phyloP scores from a whole-genome alignment of 495 filamentous ascomycete genomes.

The Penicillium pulvis region DNA sequence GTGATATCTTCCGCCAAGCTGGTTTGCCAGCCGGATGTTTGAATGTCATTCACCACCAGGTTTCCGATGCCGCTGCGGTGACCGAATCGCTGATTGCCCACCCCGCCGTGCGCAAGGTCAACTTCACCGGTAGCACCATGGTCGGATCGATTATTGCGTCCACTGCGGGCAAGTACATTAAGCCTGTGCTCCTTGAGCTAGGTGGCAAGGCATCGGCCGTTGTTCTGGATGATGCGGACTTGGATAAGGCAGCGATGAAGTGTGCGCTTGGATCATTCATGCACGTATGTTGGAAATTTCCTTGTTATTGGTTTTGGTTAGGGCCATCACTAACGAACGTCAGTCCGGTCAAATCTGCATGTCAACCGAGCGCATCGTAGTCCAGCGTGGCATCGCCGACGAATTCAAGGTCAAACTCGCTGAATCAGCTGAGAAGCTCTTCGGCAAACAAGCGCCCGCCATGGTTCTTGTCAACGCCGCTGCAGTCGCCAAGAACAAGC shows the following conservation, averaged over 20 bases:
- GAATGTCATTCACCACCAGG: slow-evolving; percentile 57
- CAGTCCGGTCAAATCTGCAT: slow-evolving; percentile 86
- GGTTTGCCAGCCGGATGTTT: slow-evolving; percentile 64
- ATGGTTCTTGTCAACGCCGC: slow-evolving; percentile 62
- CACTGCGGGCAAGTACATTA: slow-evolving; percentile 55
- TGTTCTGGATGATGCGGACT: slow-evolving; percentile 60
- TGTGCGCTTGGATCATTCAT: slow-evolving; percentile 56
- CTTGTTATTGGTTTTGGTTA: not conserved
- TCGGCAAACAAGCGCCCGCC: slow-evolving; percentile 50
- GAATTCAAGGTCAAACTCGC: slow-evolving; percentile 64
- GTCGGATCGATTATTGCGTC: slow-evolving; percentile 59
- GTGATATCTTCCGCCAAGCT: slow-evolving; percentile 69
- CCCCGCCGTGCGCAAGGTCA: slow-evolving; percentile 60
- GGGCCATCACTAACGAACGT: not conserved
- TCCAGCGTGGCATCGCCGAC: slow-evolving; percentile 67
- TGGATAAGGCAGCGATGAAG: slow-evolving; percentile 55
- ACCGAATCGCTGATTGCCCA: slow-evolving; percentile 60
- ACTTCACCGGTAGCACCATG: slow-evolving; percentile 61
- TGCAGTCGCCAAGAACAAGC: slow-evolving; percentile 67
- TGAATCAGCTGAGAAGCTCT: slow-evolving; percentile 45
- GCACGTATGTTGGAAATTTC: slow-evolving; percentile 39
- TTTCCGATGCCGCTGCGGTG: slow-evolving; percentile 54
- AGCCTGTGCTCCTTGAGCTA: slow-evolving; percentile 63
- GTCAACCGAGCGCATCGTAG: slow-evolving; percentile 85
- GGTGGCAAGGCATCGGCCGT: slow-evolving; percentile 64